Percentiles rank a stretch among this genome's conserved stretches.
phyloP scores from a whole-genome alignment of 192 early-diverging fungal species.

The Chytriomyces hyalinus region DNA sequence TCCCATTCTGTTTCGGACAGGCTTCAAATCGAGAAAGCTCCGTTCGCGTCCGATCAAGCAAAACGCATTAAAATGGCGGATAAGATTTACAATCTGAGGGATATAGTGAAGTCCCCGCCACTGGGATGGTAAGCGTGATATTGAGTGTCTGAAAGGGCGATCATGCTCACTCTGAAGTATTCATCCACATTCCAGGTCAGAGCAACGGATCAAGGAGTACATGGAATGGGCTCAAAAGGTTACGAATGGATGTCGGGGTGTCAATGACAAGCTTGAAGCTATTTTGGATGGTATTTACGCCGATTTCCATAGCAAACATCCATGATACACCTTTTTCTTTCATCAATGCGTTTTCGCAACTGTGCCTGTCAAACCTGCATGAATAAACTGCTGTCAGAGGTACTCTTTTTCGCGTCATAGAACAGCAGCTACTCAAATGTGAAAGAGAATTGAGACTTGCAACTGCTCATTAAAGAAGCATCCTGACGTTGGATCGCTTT shows the following conservation, averaged over 20 bases:
- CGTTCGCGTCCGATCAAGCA: conserved; percentile 43
- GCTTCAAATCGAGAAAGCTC: conserved; percentile 61
- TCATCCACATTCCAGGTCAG: conserved; percentile 33
- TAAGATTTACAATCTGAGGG: conserved; percentile 67
- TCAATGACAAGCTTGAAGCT: conserved; percentile 46
- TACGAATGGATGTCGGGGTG: conserved; percentile 56
- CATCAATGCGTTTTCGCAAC: no score
- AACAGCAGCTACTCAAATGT: no score
- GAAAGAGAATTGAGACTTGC: no score
- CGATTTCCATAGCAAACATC: no score
- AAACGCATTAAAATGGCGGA: conserved; percentile 73
- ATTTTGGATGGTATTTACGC: conserved; percentile 55
- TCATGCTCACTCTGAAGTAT: background rate
- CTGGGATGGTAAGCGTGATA: conserved; percentile 50
- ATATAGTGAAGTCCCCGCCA: conserved; percentile 52
- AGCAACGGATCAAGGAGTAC: conserved; percentile 57
- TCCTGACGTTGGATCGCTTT: no score
- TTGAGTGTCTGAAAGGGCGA: background rate
- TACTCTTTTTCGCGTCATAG: no score
- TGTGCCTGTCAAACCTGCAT: no score
- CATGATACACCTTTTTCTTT: no score
- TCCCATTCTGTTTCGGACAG: conserved; percentile 28
- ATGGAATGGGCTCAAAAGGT: conserved; percentile 67
- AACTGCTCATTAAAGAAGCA: no score
- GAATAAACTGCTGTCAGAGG: no score